Evolutionary conservation across 2,329 filamentous ascomycete genomes (phyloP).

Genomic region (Hypoxylon sp.): DNA sequence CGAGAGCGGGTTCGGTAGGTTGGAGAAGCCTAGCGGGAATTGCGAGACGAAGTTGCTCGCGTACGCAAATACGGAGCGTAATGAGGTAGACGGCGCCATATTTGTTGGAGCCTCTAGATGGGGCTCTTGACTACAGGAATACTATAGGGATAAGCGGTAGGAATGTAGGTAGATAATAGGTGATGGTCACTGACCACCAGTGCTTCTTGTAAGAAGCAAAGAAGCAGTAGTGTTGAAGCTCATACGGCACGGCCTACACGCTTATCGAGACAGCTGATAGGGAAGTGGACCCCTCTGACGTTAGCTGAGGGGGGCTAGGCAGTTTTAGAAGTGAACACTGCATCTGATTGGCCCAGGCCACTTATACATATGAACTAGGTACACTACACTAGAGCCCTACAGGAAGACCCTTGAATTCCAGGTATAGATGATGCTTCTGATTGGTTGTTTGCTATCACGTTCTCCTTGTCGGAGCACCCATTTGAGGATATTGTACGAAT

Average conservation of each 20-base stretch:
- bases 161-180: constrained; percentile 2
- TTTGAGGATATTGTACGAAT: constrained; percentile 10
- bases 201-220: constrained; percentile 12
- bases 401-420: constrained; percentile 20
- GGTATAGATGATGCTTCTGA: not conserved
- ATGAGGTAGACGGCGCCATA: constrained; percentile 51
- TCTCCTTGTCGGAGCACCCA: constrained; percentile 14
- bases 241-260: not conserved
- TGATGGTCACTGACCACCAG: constrained; percentile 3
- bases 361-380: constrained; percentile 5
- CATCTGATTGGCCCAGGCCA: constrained; percentile 27
- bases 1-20: constrained; percentile 47
- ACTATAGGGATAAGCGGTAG: constrained; percentile 10
- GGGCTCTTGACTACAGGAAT: constrained; percentile 1
- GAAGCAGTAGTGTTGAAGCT: constrained; percentile 4
- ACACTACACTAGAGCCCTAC: not conserved
- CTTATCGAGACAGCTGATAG: constrained; percentile 26
- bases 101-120: not conserved
- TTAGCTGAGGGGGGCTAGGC: constrained; percentile 20
- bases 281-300: constrained; percentile 30
- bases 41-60: constrained; percentile 56
- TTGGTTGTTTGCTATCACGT: constrained; percentile 30
- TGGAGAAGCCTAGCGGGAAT: constrained; percentile 49
- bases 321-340: not conserved
- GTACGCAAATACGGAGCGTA: constrained; percentile 55